Percentiles rank a stretch among this genome's conserved stretches.
phyloP scores from a whole-genome alignment of 225 moss, liverwort and hornwort species.

The Anthoceros angustus region DNA sequence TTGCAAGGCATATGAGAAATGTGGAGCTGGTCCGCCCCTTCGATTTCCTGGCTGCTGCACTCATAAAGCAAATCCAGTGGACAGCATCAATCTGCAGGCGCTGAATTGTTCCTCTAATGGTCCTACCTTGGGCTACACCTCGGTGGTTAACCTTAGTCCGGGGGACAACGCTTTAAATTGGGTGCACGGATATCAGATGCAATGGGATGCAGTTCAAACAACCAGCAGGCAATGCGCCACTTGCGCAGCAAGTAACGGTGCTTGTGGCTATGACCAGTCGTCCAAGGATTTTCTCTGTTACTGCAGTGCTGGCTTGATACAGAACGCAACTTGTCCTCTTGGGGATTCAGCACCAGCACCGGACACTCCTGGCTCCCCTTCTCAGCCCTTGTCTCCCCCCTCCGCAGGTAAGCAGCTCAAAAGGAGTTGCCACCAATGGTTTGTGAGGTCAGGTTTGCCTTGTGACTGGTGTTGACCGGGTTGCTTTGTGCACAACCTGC shows the following conservation, averaged over 20 bases:
- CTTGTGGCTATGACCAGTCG: background rate
- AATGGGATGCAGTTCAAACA: background rate
- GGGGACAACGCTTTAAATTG: background rate
- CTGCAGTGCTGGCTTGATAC: background rate
- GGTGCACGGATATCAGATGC: slow-evolving; percentile 4
- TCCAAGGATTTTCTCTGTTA: background rate
- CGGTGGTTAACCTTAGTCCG: background rate
- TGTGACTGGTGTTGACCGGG: no score
- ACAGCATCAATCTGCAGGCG: slow-evolving; percentile 20
- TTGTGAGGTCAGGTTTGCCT: no score
- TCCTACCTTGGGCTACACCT: background rate
- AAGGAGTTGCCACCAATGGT: no score
- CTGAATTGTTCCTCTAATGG: background rate
- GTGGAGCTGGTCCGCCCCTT: slow-evolving; percentile 17
- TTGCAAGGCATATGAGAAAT: slow-evolving; percentile 32
- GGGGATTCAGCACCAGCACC: background rate
- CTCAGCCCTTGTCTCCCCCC: no score
- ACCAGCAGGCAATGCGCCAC: background rate
- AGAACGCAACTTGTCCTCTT: background rate
- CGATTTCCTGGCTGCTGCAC: slow-evolving; percentile 22
- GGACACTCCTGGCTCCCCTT: no score
- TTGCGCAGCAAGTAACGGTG: background rate
- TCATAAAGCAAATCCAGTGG: slow-evolving; percentile 17
- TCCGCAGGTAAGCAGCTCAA: no score
- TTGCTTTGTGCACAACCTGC: no score